Base-by-base conservation (phyloP, 352 stramenopile species). In the Pythium inflatum region DNA sequence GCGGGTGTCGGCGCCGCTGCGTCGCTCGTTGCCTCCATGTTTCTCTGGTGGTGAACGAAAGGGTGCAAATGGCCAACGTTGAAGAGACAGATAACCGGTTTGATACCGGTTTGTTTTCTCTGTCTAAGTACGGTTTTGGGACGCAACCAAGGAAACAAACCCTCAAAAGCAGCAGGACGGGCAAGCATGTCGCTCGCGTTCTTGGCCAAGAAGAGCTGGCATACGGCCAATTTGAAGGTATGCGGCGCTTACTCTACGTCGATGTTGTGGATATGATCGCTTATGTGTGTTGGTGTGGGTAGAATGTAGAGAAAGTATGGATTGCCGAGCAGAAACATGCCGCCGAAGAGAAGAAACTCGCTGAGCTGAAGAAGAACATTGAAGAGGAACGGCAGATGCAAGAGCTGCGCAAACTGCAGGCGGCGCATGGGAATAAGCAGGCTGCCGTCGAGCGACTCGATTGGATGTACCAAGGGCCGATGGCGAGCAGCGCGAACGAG, bases 251-350 rank as follows among this genome's bases (percentile, higher is more conserved):
- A n/a, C n/a, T n/a, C n/a, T n/a, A n/a, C n/a, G n/a, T n/a, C n/a
- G n/a, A n/a, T n/a, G n/a, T n/a, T n/a, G n/a, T n/a, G n/a, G n/a
- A n/a, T n/a, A n/a, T n/a, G n/a, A 31, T 45, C 7, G 30, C 30
- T 41, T 11, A 43, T n/a, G n/a, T 22, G 0, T 58, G 25, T 36
- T 70, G 45, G 9, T 76, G 30, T 64, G n/a, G 50, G 8, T 46
- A 97, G 80, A 99, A 99, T 92, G 93, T 98, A 58, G 96, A 99
- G 85, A 98, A 98, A 77, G 97, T 99, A 48, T 98, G 95, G 97
- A 87, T 98, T 50, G 95, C 93, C 12, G 97, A 99, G 85, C 95
- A 99, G 70, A 95, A 97, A 73, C 85, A 98, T 69, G 89, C 85
- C 40, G 88, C 87, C 2, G 97, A 99, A 77, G 89, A 96, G 66